A percentile compares a stretch with the other conserved stretches of the same genome.
Conservation (phyloP, 306 rosid species). For the Cicer yamashitae region DNA sequence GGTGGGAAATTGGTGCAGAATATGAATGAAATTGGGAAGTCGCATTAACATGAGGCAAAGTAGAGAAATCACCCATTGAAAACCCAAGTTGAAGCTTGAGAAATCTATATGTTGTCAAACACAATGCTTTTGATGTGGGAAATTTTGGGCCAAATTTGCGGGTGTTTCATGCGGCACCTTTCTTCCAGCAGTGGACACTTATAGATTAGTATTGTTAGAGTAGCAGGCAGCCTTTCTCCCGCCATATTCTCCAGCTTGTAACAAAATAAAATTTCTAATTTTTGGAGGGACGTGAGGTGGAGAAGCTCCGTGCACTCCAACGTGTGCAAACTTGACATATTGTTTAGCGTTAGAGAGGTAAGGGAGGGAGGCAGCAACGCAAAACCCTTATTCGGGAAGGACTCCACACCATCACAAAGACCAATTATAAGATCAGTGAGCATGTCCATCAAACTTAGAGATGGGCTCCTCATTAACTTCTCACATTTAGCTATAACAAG, state of each 20-base stretch:
- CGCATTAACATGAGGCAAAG: too few species aligned
- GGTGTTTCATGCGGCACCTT: not conserved
- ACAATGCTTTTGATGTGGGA: not conserved
- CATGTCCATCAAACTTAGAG: not conserved
- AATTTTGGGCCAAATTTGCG: slow-evolving; percentile 12
- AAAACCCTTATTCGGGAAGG: not conserved
- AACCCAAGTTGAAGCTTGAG: too few species aligned
- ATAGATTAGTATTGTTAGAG: not conserved
- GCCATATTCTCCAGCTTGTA: not conserved
- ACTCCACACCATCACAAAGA: not conserved
- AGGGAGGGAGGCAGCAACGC: slow-evolving; percentile 10
- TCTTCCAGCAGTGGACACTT: not conserved
- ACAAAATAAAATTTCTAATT: fast-evolving
- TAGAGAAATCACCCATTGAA: not conserved
- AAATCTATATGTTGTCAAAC: not conserved
- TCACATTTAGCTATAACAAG: not conserved
- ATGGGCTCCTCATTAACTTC: not conserved
- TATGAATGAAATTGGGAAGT: too few species aligned
- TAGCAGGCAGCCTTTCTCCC: slow-evolving; percentile 17
- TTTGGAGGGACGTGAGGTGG: slow-evolving; percentile 1
- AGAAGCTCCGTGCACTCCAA: slow-evolving; percentile 4
- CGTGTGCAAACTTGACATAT: not conserved
- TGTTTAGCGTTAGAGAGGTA: fast-evolving
- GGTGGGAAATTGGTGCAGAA: too few species aligned
- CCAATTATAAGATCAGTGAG: not conserved